A percentile compares a stretch with the other conserved stretches of the same genome.
Conservation (phyloP, 148 eudicot genomes). For the Fagopyrum esculentum region DNA sequence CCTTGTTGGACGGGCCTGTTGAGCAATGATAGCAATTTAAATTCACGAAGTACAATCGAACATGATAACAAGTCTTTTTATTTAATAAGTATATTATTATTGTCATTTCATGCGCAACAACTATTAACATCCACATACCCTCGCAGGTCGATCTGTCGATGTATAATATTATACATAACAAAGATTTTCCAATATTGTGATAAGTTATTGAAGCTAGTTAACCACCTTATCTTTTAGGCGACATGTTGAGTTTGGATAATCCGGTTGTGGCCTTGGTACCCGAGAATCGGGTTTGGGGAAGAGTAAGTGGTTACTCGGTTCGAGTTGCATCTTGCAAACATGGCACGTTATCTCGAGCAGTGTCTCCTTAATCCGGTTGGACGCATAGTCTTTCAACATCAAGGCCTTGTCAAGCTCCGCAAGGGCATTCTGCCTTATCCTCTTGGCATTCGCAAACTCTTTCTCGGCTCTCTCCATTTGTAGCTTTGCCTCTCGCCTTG, state of each 20-base stretch:
- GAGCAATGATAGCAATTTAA: too few relatives aligned
- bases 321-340: constrained; percentile 31
- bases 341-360: constrained; percentile 64
- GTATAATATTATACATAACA: too few relatives aligned
- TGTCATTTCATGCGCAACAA: too few relatives aligned
- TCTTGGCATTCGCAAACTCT: constrained; percentile 66
- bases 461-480: constrained; percentile 59
- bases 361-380: constrained; percentile 35
- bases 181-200: too few relatives aligned
- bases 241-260: background rate
- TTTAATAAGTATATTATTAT: too few relatives aligned
- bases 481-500: constrained; percentile 50
- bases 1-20: too few relatives aligned
- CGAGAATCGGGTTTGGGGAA: background rate
- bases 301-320: background rate
- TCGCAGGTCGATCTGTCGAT: too few relatives aligned
- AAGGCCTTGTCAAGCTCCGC: constrained; percentile 62
- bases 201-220: too few relatives aligned
- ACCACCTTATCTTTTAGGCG: background rate
- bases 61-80: too few relatives aligned
- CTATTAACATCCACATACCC: too few relatives aligned
- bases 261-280: background rate
- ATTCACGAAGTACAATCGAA: too few relatives aligned
- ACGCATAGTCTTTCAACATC: constrained; percentile 45
- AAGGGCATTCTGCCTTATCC: constrained; percentile 59